phyloP scores from a whole-genome alignment of 352 stramenopile species.

The Phytophthora macrochlamydospora region DNA sequence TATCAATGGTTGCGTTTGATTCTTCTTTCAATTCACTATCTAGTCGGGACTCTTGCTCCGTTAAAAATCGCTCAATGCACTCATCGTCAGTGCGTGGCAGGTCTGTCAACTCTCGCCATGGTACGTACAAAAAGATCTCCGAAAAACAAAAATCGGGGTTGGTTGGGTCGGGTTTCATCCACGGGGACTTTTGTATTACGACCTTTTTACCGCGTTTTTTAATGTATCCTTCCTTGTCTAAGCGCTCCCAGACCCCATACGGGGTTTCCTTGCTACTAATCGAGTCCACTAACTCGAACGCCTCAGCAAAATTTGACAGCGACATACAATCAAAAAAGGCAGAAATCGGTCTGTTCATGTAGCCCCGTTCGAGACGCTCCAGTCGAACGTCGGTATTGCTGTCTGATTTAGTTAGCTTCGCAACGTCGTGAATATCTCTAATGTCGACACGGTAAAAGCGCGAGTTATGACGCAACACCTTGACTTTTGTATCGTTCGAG shows the following conservation, averaged over 20 bases:
- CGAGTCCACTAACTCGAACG: not conserved
- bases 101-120: not conserved
- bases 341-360: slow-evolving; percentile 4
- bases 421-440: not conserved
- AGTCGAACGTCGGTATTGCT: not conserved
- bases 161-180: not conserved
- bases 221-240: slow-evolving; percentile 7
- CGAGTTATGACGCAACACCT: slow-evolving; percentile 1
- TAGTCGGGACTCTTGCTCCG: not conserved
- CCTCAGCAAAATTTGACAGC: slow-evolving; percentile 4
- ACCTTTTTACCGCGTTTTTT: not conserved
- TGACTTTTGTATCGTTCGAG: slow-evolving; percentile 5
- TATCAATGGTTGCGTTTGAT: slow-evolving; percentile 5
- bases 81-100: not conserved
- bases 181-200: slow-evolving; percentile 8
- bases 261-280: not conserved
- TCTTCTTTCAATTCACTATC: slow-evolving; percentile 6
- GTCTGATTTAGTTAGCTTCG: not conserved
- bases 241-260: slow-evolving; percentile 4
- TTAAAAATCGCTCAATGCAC: not conserved
- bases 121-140: not conserved
- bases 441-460: slow-evolving; percentile 11
- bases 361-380: slow-evolving; percentile 1
- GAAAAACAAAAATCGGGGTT: slow-evolving; percentile 4
- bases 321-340: not conserved